Percentiles rank a stretch among this genome's conserved stretches.
phyloP scores from a whole-genome alignment of 805 yeast genomes.

The Candida qinlingensis region DNA sequence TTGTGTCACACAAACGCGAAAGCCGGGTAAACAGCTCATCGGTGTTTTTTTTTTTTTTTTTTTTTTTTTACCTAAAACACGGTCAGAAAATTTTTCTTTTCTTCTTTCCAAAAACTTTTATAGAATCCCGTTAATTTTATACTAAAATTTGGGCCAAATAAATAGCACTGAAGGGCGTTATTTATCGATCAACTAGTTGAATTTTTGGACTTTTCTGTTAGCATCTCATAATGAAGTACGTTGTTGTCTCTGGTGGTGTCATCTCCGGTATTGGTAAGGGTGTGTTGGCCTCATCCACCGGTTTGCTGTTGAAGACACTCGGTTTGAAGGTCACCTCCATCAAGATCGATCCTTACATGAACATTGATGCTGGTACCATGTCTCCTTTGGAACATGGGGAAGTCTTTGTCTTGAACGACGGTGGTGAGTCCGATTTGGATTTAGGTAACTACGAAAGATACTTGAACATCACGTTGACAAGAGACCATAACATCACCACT shows the following conservation, averaged over 20 bases:
- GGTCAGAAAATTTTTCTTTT: not conserved
- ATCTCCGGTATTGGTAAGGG: slow-evolving; percentile 99
- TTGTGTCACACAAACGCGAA: no score
- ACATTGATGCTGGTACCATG: slow-evolving; percentile 99
- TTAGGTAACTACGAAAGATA: slow-evolving; percentile 98
- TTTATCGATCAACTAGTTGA: not conserved
- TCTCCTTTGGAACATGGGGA: slow-evolving; percentile 99
- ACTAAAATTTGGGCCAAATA: not conserved
- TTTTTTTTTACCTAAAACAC: no score
- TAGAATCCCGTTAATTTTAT: slow-evolving; percentile 2
- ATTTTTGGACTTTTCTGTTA: not conserved
- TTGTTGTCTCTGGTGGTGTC: slow-evolving; percentile 98
- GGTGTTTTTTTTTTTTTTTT: no score
- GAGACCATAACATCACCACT: slow-evolving; percentile 95
- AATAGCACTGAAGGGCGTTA: not conserved
- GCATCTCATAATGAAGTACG: slow-evolving; percentile 78
- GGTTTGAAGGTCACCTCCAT: slow-evolving; percentile 95
- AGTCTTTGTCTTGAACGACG: slow-evolving; percentile 95
- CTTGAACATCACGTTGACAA: slow-evolving; percentile 86
- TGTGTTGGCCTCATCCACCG: slow-evolving; percentile 95
- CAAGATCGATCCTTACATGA: slow-evolving; percentile 98
- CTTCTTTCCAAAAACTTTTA: not conserved
- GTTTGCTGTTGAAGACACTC: slow-evolving; percentile 85
- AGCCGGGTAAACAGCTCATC: no score
- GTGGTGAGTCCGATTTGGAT: slow-evolving; percentile 98